phyloP scores from a whole-genome alignment of 768 basidiomycete species.

The Boletellus sp. region DNA sequence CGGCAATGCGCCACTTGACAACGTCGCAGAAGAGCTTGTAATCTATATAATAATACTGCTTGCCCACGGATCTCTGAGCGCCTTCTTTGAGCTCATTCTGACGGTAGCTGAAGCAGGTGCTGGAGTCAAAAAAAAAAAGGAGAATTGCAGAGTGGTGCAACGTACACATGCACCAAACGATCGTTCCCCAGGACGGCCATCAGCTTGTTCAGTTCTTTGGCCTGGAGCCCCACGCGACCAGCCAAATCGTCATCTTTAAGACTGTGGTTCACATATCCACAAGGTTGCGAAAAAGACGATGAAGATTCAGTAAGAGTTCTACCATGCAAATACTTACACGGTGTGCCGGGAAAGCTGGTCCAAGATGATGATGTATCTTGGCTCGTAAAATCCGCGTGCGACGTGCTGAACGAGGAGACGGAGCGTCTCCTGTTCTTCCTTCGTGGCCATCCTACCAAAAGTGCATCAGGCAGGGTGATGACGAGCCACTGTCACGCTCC shows the following conservation, averaged over 20 bases:
- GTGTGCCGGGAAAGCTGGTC: constrained; percentile 91
- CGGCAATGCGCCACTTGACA: constrained; percentile 94
- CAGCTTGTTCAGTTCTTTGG: constrained; percentile 87
- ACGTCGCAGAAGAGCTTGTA: constrained; percentile 95
- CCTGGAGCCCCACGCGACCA: constrained; percentile 83
- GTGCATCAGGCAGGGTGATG: too few species aligned
- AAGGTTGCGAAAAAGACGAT: constrained; percentile 5
- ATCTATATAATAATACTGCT: constrained; percentile 96
- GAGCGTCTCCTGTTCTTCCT: constrained; percentile 79
- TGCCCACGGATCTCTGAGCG: constrained; percentile 79
- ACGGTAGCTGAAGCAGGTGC: constrained; percentile 56
- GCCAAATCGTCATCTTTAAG: constrained; percentile 93
- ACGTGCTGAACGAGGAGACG: constrained; percentile 91
- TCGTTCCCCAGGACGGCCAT: constrained; percentile 79
- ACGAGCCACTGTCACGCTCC: too few species aligned
- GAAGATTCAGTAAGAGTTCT: constrained; percentile 22
- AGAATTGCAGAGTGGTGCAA: constrained; percentile 2
- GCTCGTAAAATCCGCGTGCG: constrained; percentile 91
- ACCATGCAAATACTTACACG: constrained; percentile 71
- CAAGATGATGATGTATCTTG: constrained; percentile 85
- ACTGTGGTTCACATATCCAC: constrained; percentile 40
- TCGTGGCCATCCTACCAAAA: constrained; percentile 49
- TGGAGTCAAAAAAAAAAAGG: constrained; percentile 3
- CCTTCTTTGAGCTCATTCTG: constrained; percentile 92
- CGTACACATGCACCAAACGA: constrained; percentile 74